Conservation (phyloP, 371 early-diverging fungal genomes). For the Mycotypha africana region DNA sequence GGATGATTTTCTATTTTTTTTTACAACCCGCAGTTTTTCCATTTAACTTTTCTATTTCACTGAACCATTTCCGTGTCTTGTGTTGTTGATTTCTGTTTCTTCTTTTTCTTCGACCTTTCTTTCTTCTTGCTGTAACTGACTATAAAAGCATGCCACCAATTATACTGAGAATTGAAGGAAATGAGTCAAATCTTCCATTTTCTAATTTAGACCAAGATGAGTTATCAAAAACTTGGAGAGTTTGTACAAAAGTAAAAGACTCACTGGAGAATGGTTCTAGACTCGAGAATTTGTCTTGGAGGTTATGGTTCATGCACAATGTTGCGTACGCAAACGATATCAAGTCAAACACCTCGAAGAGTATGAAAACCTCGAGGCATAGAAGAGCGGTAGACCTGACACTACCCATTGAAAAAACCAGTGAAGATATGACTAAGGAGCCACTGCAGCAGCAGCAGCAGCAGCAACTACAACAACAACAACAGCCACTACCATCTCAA, state of each 20-base stretch:
- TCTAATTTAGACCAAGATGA: conserved; percentile 67
- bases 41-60: no score
- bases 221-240: conserved; percentile 75
- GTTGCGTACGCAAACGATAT: conserved; percentile 29
- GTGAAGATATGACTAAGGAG: conserved; percentile 4
- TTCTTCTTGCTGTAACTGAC: background rate
- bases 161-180: conserved; percentile 51
- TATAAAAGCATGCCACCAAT: conserved; percentile 65
- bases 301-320: conserved; percentile 80
- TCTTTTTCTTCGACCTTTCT: conserved; percentile 2
- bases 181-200: conserved; percentile 63
- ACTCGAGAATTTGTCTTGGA: conserved; percentile 86
- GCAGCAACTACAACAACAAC: no score
- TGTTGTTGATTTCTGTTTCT: no score
- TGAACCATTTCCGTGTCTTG: no score
- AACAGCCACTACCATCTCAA: no score
- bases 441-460: background rate
- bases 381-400: no score
- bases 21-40: no score
- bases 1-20: no score
- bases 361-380: background rate
- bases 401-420: background rate
- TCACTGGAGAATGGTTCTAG: conserved; percentile 81
- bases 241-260: conserved; percentile 87
- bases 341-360: conserved; percentile 7